Conservation (phyloP, 768 basidiomycete species). For the Rhodotorula paludigena region DNA sequence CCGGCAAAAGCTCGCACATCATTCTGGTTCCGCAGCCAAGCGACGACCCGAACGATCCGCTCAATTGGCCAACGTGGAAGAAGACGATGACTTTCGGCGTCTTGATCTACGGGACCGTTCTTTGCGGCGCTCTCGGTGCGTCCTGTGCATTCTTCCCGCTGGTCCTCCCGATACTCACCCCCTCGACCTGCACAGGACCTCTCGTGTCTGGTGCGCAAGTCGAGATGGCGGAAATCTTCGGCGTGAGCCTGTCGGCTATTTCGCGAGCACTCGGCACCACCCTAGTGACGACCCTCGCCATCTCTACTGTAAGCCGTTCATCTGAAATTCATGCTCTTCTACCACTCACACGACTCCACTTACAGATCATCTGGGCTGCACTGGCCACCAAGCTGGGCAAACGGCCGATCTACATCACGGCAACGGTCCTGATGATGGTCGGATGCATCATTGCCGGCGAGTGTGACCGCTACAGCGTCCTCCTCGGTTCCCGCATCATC, state of each 20-base stretch:
- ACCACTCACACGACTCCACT: not conserved
- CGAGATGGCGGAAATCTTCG: constrained; percentile 27
- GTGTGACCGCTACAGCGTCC: not conserved
- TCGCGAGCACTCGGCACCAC: constrained; percentile 33
- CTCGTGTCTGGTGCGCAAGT: constrained; percentile 18
- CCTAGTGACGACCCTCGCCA: constrained; percentile 23
- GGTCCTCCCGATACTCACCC: not conserved
- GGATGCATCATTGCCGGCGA: not conserved
- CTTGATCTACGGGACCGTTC: constrained; percentile 24
- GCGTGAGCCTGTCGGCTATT: constrained; percentile 25
- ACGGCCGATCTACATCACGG: not conserved
- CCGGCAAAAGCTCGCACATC: constrained; percentile 40
- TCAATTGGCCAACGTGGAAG: constrained; percentile 40
- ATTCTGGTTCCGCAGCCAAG: constrained; percentile 51
- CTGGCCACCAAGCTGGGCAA: constrained; percentile 6
- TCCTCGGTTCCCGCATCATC: not conserved
- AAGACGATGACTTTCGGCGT: constrained; percentile 13
- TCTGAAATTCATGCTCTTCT: not conserved
- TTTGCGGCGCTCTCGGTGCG: constrained; percentile 38
- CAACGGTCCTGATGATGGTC: not conserved
- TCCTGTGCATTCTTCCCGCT: no score
- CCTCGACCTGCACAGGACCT: not conserved
- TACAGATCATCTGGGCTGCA: not conserved
- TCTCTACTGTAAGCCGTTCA: constrained; percentile 29
- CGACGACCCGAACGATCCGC: constrained; percentile 41